Evolutionary conservation across 345 rosid species (phyloP), one percentile per base, ranked within the genome.

Genomic region (Dovyalis caffra): DNA sequence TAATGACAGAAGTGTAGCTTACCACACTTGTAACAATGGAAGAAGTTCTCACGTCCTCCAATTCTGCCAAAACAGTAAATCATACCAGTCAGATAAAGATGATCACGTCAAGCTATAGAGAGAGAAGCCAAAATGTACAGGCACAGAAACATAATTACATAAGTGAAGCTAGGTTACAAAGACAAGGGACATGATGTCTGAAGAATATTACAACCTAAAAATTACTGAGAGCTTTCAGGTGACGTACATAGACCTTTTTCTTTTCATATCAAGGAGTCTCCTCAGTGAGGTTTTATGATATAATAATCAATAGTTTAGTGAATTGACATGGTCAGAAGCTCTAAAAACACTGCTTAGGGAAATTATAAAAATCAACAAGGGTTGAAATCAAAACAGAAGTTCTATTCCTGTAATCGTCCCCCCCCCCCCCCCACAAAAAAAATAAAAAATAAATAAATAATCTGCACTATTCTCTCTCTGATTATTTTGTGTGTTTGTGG

Each of bases 1-100:
- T 26, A 49, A 58, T 3, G 21, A 47, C 58, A 8, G 20, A 16
- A 64, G 33, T 8, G n/a, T 32, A 66, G 64, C 92, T 85, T 84
- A 94, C 98, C 94, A 78, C 98, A 94, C 85, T 92, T 94, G 78
- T 76, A 60, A 69, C 98, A 94, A 78, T 94, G 98, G 74, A 92
- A 94, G 86, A 90, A 92, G 83, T 94, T 92, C 72, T 89, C 95
- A 43, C 79, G 78, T 34, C 97, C 97, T 15, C 98, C 98, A 15
- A 89, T 87, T 80, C 98, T 94, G 83, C 40, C 26, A 43, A 70
- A 66, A 69, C 64, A 26, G 2, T 58, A 43, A n/a, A n/a, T n/a
- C 33, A 43, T 9, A 77, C 29, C 40, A 65, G 66, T 74, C 56
- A 75, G 62, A 38, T 18, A 20, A 23, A 34, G 5, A 65, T n/a